Base-by-base conservation (phyloP, 441 rosid genomes). In the Adansonia madagascariensis region DNA sequence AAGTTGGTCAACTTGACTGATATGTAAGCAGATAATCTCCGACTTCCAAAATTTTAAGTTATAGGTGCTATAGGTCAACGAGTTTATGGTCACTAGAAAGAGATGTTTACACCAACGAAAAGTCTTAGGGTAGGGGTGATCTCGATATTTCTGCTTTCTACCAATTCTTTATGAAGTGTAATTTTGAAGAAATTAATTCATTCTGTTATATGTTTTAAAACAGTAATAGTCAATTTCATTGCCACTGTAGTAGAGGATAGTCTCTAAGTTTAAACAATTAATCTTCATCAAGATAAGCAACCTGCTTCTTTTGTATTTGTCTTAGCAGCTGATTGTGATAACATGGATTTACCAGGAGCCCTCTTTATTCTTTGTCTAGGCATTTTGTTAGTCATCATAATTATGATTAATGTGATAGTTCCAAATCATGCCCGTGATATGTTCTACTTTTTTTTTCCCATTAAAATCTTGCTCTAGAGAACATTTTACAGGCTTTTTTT, bases 1-100 rank as follows among this genome's bases (percentile, higher is more conserved):
- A 79, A 85, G 78, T 82, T 93, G 91, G 80, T 78, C 81, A 89
- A 89, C 82, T 73, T 95, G 87, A 84, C 78, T 57, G 98, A 93
- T 83, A 46, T 95, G 98, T 95, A 83, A 91, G 94, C 9, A 18
- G n/a, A 18, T 9, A 66, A 10, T 10, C 27, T 43, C 0, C 0
- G 0, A n/a, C 24, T 8, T 41, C 70, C 50, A 43, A 17, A 66
- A 4, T 9, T 41, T 43, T 66, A 9, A 17, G 17, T 9, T 66
- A 18, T 44, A 66, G 53, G 6, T 18, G 15, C 71, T 66, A 9
- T 66, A 9, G 31, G 7, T 66, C 52, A 43, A 17, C 43, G 52
- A 17, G 71, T 44, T 44, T 9, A 4, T 44, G 53, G 53, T 18
- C 53, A 44, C 17, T 20, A 41, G 35, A 55, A 67, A 9, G 72